Evolutionary conservation across 352 stramenopile genomes (phyloP).

Genomic region (Pythium dissimile): DNA sequence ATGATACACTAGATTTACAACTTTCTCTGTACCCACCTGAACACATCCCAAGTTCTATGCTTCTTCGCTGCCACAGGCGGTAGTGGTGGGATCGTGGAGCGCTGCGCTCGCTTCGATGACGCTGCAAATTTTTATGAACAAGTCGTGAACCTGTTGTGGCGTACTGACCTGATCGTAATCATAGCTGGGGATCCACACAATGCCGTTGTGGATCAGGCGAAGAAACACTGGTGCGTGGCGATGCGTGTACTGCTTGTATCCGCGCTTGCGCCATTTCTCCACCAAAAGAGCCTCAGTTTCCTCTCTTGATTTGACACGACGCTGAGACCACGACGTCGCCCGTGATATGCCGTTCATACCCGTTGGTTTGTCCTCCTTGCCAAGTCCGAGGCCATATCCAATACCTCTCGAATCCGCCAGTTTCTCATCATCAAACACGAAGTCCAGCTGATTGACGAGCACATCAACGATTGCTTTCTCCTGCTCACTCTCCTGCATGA

Average conservation of each 20-base stretch:
- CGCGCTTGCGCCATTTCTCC: constrained; percentile 47
- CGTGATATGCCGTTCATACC: neutral
- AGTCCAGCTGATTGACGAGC: constrained; percentile 47
- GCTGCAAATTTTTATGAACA: constrained; percentile 26
- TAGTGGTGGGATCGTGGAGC: neutral
- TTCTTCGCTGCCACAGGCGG: constrained; percentile 2
- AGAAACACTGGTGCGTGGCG: constrained; percentile 63
- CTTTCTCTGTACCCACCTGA: neutral
- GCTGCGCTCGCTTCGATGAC: constrained; percentile 15
- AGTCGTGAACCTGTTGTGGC: constrained; percentile 13
- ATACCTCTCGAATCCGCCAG: constrained; percentile 64
- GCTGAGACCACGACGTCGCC: constrained; percentile 13
- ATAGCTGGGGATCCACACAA: constrained; percentile 77
- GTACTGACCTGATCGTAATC: constrained; percentile 65
- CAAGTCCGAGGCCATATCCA: constrained; percentile 62
- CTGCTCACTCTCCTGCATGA: constrained; percentile 19
- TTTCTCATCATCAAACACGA: constrained; percentile 66
- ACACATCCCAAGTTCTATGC: neutral
- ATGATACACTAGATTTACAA: constrained; percentile 19
- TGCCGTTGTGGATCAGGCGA: constrained; percentile 55
- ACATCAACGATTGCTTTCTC: constrained; percentile 26
- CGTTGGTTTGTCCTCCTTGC: constrained; percentile 28
- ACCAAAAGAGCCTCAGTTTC: constrained; percentile 22
- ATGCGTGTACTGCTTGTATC: constrained; percentile 79
- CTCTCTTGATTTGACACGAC: constrained; percentile 33